Evolutionary conservation across 2,329 filamentous ascomycete species (phyloP), one percentile per base, ranked within the genome.

Genomic region (Bipolaris bicolor): DNA sequence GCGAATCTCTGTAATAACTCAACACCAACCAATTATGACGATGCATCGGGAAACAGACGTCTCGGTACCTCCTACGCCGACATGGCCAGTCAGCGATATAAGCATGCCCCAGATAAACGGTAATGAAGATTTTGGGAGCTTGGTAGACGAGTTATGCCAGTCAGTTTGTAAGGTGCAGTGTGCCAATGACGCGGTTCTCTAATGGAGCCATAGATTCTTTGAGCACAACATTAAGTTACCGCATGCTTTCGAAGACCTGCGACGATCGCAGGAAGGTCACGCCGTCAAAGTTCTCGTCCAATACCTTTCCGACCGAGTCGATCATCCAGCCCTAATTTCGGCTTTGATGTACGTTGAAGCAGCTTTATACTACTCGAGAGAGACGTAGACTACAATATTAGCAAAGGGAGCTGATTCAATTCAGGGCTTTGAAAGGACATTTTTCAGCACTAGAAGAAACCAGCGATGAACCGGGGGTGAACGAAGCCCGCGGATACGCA

Each of bases 361-460:
- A 20, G 26, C 10, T 29, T 15, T 41, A 46, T 11, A 43, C 43
- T 40, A 20, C 45, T 39, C 18, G 7, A 26, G n/a, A 3, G 10
- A 24, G 5, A 20, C 26, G 13, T 22, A 33, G 29, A 24, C 6
- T 0, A 16, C 5, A 7, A 5, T 31, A 13, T 1, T 26, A 9
- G 4, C 5, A 11, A 48, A 26, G 9, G 29, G 44, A 13, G 44
- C 64, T 73, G 58, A 74, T 58, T 15, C 47, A 16, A 29, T 16
- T 9, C 51, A 91, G 89, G 47, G 89, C 89, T 1, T 79, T 92
- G 29, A 90, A 89, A 70, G 91, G 88, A 81, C 89, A 93, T 69
- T 94, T 89, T 59, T 79, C 84, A 22, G 82, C 85, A 11, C 79
- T 82, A 33, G 88, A 90, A 60, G 72, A 74, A 46, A 81, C 81